These are phyloP conservation scores for Cnidoscolus chayamansa DNA, from an alignment of 441 rosid genomes.

Conservation along the genomic window DNA sequence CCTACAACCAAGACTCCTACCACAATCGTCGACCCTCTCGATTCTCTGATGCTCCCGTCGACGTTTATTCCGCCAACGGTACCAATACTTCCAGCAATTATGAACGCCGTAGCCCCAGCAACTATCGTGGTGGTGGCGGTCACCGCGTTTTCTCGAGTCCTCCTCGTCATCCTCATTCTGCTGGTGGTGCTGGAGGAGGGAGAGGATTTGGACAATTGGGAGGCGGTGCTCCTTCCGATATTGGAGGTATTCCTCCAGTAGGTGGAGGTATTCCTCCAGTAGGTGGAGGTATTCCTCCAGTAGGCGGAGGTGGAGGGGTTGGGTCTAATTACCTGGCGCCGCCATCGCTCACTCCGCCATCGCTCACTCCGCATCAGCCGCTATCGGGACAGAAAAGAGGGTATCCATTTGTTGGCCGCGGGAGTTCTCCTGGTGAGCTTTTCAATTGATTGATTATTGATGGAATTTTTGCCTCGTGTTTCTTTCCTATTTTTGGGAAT, in stretches of 20 bases:
- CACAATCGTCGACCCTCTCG: conserved; percentile 41
- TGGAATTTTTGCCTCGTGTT: neutral
- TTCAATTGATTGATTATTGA: neutral
- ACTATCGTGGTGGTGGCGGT: conserved; percentile 36
- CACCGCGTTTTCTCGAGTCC: conserved; percentile 51
- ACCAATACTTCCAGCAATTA: conserved; percentile 28
- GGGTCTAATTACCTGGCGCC: conserved; percentile 43
- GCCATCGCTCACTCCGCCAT: conserved; percentile 26
- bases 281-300: conserved; percentile 36
- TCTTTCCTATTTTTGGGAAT: neutral
- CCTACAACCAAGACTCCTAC: conserved; percentile 40
- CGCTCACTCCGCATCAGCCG: conserved; percentile 30
- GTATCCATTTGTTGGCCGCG: conserved; percentile 50
- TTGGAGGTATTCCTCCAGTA: conserved; percentile 35
- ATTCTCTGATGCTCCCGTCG: conserved; percentile 36
- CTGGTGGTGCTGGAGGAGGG: conserved; percentile 23
- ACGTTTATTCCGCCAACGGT: conserved; percentile 41
- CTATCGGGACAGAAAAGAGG: conserved; percentile 79
- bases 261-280: too few species aligned
- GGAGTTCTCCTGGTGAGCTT: conserved; percentile 46
- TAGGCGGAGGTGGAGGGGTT: conserved; percentile 37
- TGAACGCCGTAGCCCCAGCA: conserved; percentile 67
- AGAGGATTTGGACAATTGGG: conserved; percentile 39
- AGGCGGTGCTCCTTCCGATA: conserved; percentile 23
- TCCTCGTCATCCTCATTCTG: conserved; percentile 38